Conservation (phyloP, 1,139 yeast genomes). For the Magnusiomyces sp. region DNA sequence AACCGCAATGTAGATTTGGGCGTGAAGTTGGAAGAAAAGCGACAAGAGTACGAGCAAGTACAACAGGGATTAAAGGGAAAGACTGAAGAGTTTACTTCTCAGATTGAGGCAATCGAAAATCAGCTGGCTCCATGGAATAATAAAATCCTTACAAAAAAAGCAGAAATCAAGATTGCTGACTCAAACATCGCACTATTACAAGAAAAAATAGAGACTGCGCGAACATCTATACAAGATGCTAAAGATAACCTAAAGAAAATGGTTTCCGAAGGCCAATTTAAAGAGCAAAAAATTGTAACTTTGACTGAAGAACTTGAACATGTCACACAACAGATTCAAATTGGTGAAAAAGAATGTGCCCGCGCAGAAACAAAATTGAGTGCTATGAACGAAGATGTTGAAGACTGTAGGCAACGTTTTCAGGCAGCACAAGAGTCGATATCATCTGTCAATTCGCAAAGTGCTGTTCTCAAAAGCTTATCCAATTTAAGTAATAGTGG, state of each 20-base stretch:
- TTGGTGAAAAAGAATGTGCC: conserved; percentile 52
- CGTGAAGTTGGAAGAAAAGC: conserved; percentile 44
- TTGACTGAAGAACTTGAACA: conserved; percentile 41
- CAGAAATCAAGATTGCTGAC: conserved; percentile 55
- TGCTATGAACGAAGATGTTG: conserved; percentile 47
- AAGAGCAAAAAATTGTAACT: conserved; percentile 38
- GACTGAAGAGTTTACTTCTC: conserved; percentile 54
- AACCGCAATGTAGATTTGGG: conserved; percentile 40
- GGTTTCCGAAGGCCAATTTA: conserved; percentile 45
- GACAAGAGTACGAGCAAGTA: conserved; percentile 48
- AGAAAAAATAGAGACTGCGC: conserved; percentile 40
- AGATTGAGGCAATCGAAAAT: conserved; percentile 55
- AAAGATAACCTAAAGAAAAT: conserved; percentile 42
- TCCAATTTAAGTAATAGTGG: conserved; percentile 69
- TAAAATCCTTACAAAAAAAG: conserved; percentile 54
- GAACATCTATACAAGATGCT: conserved; percentile 41
- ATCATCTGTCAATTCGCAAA: conserved; percentile 55
- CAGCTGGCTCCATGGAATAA: conserved; percentile 80
- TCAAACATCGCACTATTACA: conserved; percentile 56
- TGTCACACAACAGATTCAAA: conserved; percentile 43
- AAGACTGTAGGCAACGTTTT: conserved; percentile 49
- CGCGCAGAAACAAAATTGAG: conserved; percentile 43
- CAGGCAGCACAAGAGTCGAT: conserved; percentile 57
- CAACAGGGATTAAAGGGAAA: conserved; percentile 63
- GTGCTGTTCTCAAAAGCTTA: conserved; percentile 63